A percentile compares a stretch with the other conserved stretches of the same genome.
Conservation (phyloP, 78 protist species). For the Guillardia theta region DNA sequence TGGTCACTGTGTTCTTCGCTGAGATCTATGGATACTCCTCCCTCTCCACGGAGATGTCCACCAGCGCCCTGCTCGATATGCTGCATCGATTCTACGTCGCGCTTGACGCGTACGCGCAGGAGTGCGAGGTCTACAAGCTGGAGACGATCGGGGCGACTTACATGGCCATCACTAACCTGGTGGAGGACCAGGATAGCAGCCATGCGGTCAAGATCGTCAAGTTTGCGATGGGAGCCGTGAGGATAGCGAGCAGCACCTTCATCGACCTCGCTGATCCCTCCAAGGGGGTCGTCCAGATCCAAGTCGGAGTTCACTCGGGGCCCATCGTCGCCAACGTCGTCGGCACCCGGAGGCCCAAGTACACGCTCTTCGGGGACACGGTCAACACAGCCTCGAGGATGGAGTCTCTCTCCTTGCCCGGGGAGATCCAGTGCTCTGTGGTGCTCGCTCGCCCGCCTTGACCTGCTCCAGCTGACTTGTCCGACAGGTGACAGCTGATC, state of each 20-base stretch:
- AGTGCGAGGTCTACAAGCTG: no score
- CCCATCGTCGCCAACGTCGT: not conserved
- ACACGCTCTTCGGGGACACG: constrained; percentile 30
- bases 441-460: no score
- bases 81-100: not conserved
- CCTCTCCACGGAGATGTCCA: not conserved
- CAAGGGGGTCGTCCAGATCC: not conserved
- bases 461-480: no score
- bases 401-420: not conserved
- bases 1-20: not conserved
- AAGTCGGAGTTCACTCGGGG: not conserved
- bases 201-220: not conserved
- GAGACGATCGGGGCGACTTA: not conserved
- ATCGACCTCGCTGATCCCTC: not conserved
- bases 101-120: no score
- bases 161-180: constrained; percentile 22
- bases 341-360: not conserved
- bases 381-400: constrained; percentile 42
- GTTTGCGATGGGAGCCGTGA: not conserved
- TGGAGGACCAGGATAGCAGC: not conserved
- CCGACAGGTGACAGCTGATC: not conserved
- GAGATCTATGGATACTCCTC: not conserved
- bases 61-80: not conserved
- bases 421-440: not conserved
- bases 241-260: not conserved